These are phyloP conservation scores for Microcos paniculata DNA, from an alignment of 345 rosid genomes.

Conservation along the genomic window DNA sequence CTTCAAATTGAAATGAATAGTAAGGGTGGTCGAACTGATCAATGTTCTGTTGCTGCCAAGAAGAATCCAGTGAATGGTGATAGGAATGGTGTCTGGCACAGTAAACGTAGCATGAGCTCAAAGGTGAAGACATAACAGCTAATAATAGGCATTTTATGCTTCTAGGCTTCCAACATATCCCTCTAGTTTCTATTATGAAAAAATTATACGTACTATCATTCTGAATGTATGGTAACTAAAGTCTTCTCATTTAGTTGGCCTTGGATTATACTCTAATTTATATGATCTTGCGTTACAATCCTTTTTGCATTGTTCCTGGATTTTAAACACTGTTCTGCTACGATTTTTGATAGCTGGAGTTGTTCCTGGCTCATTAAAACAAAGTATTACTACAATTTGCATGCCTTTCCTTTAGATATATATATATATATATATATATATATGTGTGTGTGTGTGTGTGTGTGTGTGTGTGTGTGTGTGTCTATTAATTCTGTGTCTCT, in stretches of 20 bases:
- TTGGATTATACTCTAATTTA: not conserved
- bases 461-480: no score
- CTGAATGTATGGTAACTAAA: not conserved
- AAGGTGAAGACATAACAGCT: slow-evolving; percentile 61
- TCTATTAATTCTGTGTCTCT: not conserved
- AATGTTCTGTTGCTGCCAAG: slow-evolving; percentile 79
- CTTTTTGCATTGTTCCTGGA: not conserved
- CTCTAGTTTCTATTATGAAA: not conserved
- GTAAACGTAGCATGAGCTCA: slow-evolving; percentile 60
- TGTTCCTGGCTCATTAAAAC: not conserved
- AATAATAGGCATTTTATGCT: not conserved
- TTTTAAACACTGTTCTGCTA: not conserved
- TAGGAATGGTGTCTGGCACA: slow-evolving; percentile 52
- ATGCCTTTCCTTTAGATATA: not conserved
- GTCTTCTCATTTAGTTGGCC: not conserved
- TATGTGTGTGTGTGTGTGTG: no score
- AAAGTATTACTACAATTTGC: not conserved
- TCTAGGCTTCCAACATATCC: not conserved
- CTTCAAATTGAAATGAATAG: slow-evolving; percentile 67
- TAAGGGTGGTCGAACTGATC: slow-evolving; percentile 51
- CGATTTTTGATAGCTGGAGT: not conserved
- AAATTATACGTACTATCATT: not conserved
- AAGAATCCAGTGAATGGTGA: slow-evolving; percentile 61
- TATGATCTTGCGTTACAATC: not conserved
- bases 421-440: not conserved